Conservation (phyloP, 2,329 filamentous ascomycete species). For the Fusarium luffae region DNA sequence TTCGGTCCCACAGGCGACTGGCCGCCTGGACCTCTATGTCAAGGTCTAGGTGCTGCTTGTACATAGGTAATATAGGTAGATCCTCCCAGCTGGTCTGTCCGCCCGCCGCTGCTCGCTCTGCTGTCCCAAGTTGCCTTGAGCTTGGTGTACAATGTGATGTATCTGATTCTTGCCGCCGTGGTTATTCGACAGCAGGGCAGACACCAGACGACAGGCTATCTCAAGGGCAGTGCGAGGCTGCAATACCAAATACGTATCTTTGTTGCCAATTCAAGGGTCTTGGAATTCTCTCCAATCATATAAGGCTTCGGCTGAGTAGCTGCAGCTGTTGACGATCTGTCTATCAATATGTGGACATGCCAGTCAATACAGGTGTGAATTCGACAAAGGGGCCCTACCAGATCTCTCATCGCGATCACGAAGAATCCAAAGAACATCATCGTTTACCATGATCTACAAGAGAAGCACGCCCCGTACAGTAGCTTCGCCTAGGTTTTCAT, state of each 20-base stretch:
- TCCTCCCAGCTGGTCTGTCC: constrained; percentile 3
- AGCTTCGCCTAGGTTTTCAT: constrained; percentile 4
- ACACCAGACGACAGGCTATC: neutral
- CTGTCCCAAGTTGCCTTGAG: constrained; percentile 16
- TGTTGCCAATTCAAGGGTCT: constrained; percentile 9
- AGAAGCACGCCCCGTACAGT: neutral
- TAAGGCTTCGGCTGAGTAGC: neutral
- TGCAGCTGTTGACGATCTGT: constrained; percentile 3
- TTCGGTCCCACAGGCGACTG: constrained; percentile 12
- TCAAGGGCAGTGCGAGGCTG: neutral
- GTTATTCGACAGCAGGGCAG: neutral
- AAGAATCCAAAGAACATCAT: neutral
- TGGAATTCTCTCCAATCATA: neutral
- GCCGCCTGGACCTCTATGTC: constrained; percentile 4
- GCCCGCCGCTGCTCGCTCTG: constrained; percentile 10
- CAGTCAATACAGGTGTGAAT: neutral
- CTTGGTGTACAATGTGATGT: constrained; percentile 1
- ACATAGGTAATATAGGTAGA: neutral
- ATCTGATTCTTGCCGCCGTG: constrained; percentile 9
- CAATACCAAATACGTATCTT: constrained; percentile 1
- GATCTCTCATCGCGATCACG: constrained; percentile 9
- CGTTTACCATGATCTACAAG: constrained; percentile 12
- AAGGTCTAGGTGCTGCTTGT: neutral
- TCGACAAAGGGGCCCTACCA: neutral
- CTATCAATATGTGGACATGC: constrained; percentile 7